Evolutionary conservation across 495 filamentous ascomycete species (phyloP).

Genomic region (Neurospora sp.): DNA sequence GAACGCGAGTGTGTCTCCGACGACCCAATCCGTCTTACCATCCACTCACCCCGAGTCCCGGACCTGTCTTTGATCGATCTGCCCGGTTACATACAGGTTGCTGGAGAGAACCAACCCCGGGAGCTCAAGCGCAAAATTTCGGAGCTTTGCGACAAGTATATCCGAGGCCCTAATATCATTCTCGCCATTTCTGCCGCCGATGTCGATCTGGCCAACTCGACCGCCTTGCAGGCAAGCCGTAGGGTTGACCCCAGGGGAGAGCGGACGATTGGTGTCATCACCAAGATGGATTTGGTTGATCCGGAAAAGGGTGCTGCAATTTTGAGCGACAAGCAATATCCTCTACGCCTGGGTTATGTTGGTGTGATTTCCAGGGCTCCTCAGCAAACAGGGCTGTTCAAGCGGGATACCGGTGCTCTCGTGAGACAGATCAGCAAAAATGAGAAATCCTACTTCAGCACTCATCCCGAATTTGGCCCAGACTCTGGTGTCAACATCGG

Average conservation of each 20-base stretch:
- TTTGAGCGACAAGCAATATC: constrained; percentile 82
- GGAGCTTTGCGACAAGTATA: constrained; percentile 97
- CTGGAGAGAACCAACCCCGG: constrained; percentile 76
- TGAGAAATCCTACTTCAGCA: constrained; percentile 78
- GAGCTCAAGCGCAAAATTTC: constrained; percentile 94
- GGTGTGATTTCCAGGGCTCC: constrained; percentile 82
- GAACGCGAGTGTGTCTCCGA: constrained; percentile 87
- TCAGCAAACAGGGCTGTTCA: constrained; percentile 64
- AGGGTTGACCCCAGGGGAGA: constrained; percentile 91
- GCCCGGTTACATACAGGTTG: constrained; percentile 94
- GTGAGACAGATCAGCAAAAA: constrained; percentile 74
- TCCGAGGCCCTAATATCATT: constrained; percentile 91
- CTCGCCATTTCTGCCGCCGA: constrained; percentile 95
- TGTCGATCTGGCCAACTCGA: constrained; percentile 94
- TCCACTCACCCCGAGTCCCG: constrained; percentile 90
- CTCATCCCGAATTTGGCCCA: constrained; percentile 75
- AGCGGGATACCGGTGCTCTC: constrained; percentile 73
- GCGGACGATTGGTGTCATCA: constrained; percentile 93
- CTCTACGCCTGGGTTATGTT: constrained; percentile 90
- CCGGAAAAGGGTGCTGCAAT: constrained; percentile 66
- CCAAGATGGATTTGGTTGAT: constrained; percentile 98
- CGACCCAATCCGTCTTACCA: constrained; percentile 90
- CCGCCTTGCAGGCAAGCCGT: constrained; percentile 80
- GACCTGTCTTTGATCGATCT: constrained; percentile 95
- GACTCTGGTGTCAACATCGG: constrained; percentile 65